Percentiles rank a stretch among this genome's conserved stretches.
Evolutionary conservation across 2,329 filamentous ascomycete genomes (phyloP).

Genomic region (Cercospora canescens): DNA sequence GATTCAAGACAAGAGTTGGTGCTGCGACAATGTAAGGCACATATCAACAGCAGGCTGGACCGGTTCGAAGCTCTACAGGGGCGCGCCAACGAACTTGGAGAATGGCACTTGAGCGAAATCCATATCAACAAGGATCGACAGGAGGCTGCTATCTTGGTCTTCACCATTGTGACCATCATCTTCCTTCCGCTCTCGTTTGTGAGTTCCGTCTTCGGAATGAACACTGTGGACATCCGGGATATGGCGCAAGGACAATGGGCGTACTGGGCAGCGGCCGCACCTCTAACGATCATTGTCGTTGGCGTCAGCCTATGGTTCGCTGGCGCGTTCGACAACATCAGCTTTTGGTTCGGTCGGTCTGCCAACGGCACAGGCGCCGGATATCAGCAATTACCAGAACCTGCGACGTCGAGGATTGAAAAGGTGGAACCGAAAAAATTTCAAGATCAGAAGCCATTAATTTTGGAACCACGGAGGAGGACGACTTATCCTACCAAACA

Average conservation of each 20-base stretch:
- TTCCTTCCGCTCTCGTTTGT: conserved; percentile 47
- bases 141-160: conserved; percentile 34
- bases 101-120: conserved; percentile 14
- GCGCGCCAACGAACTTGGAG: conserved; percentile 12
- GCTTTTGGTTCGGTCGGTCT: conserved; percentile 6
- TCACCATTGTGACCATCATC: conserved; percentile 46
- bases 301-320: conserved; percentile 16
- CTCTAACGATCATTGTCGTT: conserved; percentile 10
- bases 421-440: background rate
- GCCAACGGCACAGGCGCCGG: background rate
- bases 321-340: conserved; percentile 9
- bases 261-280: conserved; percentile 13
- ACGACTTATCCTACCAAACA: conserved; percentile 4
- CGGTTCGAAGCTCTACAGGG: conserved; percentile 12
- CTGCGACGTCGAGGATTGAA: background rate
- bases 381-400: background rate
- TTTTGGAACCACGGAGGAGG: background rate
- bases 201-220: conserved; percentile 46
- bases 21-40: conserved; percentile 8
- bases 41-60: conserved; percentile 12
- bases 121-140: conserved; percentile 18
- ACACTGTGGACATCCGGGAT: conserved; percentile 32
- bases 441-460: background rate
- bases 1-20: conserved; percentile 7
- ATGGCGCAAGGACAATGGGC: conserved; percentile 13